Evolutionary conservation across 2,329 filamentous ascomycete species (phyloP), one percentile per base, ranked within the genome.

Genomic region (Byssoonygena ceratinophila): DNA sequence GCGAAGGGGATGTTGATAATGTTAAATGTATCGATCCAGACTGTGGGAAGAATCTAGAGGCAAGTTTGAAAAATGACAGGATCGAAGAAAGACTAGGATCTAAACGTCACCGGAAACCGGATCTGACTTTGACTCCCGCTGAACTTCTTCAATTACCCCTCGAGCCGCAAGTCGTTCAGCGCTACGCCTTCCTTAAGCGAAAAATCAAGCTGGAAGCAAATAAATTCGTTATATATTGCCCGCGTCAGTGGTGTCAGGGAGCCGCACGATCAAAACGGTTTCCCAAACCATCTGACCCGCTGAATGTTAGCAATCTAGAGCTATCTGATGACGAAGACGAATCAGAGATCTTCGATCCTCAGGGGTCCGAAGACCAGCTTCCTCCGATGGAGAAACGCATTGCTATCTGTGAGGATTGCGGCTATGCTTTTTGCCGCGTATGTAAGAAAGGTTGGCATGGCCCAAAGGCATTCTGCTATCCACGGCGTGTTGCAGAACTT

Each of bases 151-250:
- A 87, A 61, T 87, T 91, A 41, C 83, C 84, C 0, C 69, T 91
- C 1, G 74, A 81, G 1, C 78, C 84, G 54, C 81, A 85, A 14
- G 78, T 77, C 31, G 88, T 96, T 1, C 83, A 87, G 63, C 84
- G 92, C 52, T 98, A 94, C 65, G 86, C 94, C 3, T 82, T 82
- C 34, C 76, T 97, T 55, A 96, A 92, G 71, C 87, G 94, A 63
- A 97, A 97, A 72, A 87, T 85, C 58, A 85, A 88, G 65, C 79
- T 97, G 2, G 92, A 97, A 67, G 83, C 87, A 0, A 90, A 97
- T 68, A 94, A 90, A 63, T 84, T 83, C 54, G 96, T 90, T 0
- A 79, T 96, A 31, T 97, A 94, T 66, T 98, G 92, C 63, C 92
- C 92, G 0, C 81, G 92, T 7, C 77, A 82, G 52, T 96, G 90